These are phyloP conservation scores for Pestalotiopsis sp. DNA, from an alignment of 2,329 filamentous ascomycete genomes.

Conservation along the genomic window DNA sequence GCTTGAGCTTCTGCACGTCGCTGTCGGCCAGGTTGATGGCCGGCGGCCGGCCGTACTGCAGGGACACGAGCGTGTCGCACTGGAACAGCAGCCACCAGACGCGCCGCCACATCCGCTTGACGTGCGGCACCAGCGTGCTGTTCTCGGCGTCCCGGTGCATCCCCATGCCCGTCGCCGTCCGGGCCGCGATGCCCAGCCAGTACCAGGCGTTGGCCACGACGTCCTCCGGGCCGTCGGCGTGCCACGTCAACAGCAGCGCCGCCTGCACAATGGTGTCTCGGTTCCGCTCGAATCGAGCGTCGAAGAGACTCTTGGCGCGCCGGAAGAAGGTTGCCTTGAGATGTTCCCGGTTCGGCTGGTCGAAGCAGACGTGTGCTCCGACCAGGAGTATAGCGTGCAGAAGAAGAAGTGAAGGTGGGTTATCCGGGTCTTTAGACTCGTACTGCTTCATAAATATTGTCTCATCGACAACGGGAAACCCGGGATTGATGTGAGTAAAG, in stretches of 20 bases:
- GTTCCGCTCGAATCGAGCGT: constrained; percentile 55
- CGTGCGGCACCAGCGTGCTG: constrained; percentile 29
- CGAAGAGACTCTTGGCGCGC: constrained; percentile 55
- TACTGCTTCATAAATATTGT: constrained; percentile 54
- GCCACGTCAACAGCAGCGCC: constrained; percentile 57
- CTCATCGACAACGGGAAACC: constrained; percentile 55
- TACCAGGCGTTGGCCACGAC: constrained; percentile 54
- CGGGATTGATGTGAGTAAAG: constrained; percentile 52
- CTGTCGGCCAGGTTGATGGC: constrained; percentile 15
- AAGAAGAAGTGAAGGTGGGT: constrained; percentile 49
- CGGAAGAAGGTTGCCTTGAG: constrained; percentile 53
- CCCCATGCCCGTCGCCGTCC: constrained; percentile 56
- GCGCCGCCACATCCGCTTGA: constrained; percentile 39
- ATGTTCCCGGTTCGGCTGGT: constrained; percentile 41
- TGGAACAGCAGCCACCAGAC: constrained; percentile 45
- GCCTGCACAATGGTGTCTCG: constrained; percentile 57
- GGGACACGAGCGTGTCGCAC: constrained; percentile 38
- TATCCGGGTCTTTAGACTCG: constrained; percentile 43
- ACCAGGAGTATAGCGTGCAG: constrained; percentile 54
- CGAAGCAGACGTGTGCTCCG: constrained; percentile 50
- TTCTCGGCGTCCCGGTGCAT: constrained; percentile 46
- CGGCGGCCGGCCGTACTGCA: constrained; percentile 23
- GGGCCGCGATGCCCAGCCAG: constrained; percentile 55
- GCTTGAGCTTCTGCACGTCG: constrained; percentile 12
- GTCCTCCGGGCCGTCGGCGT: constrained; percentile 57